phyloP scores from a whole-genome alignment of 2,329 filamentous ascomycete species.

The Stagonosporopsis rhizophila region DNA sequence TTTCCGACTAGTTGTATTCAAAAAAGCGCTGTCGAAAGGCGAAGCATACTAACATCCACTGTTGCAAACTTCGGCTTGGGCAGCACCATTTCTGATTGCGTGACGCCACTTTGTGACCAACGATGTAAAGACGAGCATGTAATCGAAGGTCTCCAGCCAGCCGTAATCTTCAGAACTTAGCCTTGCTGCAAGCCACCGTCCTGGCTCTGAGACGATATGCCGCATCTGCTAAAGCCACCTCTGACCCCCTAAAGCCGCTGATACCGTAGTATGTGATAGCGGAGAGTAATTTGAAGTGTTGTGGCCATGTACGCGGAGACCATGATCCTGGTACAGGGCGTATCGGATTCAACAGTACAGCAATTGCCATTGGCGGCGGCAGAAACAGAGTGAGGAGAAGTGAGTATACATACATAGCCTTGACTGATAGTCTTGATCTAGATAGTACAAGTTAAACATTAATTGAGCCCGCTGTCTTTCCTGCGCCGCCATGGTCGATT shows the following conservation, averaged over 20 bases:
- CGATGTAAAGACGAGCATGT: conserved; percentile 17
- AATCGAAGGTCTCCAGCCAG: conserved; percentile 3
- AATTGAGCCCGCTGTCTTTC: not conserved
- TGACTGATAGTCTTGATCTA: conserved; percentile 7
- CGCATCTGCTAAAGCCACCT: conserved; percentile 25
- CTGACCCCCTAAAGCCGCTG: conserved; percentile 18
- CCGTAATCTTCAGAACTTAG: not conserved
- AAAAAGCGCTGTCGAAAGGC: conserved; percentile 14
- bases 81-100: conserved; percentile 17
- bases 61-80: conserved; percentile 8
- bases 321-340: conserved; percentile 1
- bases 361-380: conserved; percentile 11
- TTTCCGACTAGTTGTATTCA: conserved; percentile 18
- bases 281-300: conserved; percentile 16
- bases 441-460: not conserved
- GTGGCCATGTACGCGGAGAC: conserved; percentile 17
- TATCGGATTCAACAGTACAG: conserved; percentile 7
- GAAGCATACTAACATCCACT: not conserved
- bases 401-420: conserved; percentile 16
- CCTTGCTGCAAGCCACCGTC: conserved; percentile 7
- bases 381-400: conserved; percentile 14
- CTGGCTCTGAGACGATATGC: conserved; percentile 18
- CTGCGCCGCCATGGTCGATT: not conserved
- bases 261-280: conserved; percentile 6
- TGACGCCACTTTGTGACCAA: conserved; percentile 17